Evolutionary conservation across 1,139 yeast genomes (phyloP).

Genomic region (Protomyces gravidus): DNA sequence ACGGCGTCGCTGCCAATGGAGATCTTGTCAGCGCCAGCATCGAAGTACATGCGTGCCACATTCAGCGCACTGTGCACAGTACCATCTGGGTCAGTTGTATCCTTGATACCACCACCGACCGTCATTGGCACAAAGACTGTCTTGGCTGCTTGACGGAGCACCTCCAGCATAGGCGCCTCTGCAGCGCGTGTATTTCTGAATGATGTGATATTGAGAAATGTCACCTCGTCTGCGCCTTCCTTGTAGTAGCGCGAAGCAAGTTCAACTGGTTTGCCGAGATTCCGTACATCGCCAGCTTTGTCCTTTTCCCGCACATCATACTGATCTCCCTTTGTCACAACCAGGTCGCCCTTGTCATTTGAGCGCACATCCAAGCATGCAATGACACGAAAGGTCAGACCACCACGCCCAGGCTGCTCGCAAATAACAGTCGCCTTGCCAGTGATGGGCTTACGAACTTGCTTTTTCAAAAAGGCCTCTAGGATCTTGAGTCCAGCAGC

Average conservation of each 20-base stretch:
- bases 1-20: slow-evolving; percentile 98
- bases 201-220: slow-evolving; percentile 89
- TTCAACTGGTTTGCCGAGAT: slow-evolving; percentile 92
- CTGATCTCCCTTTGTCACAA: slow-evolving; percentile 96
- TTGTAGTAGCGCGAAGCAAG: slow-evolving; percentile 81
- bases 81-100: slow-evolving; percentile 77
- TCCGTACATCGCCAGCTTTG: slow-evolving; percentile 57
- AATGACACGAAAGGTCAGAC: slow-evolving; percentile 81
- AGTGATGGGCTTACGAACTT: slow-evolving; percentile 35
- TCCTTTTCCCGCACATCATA: slow-evolving; percentile 84
- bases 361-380: slow-evolving; percentile 97
- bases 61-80: slow-evolving; percentile 72
- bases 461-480: slow-evolving; percentile 61
- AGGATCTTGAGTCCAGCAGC: slow-evolving; percentile 76
- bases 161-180: slow-evolving; percentile 93
- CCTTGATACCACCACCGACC: slow-evolving; percentile 96
- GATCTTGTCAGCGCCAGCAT: slow-evolving; percentile 96
- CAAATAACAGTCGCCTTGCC: slow-evolving; percentile 34
- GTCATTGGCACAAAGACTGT: slow-evolving; percentile 93
- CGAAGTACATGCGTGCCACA: slow-evolving; percentile 84
- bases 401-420: slow-evolving; percentile 40
- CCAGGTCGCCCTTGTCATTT: slow-evolving; percentile 88
- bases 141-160: slow-evolving; percentile 73
- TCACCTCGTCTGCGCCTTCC: slow-evolving; percentile 96
- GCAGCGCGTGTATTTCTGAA: slow-evolving; percentile 86